Percentiles rank a stretch among this genome's conserved stretches.
phyloP scores from a whole-genome alignment of 345 rosid species.

The Brassica juncea region DNA sequence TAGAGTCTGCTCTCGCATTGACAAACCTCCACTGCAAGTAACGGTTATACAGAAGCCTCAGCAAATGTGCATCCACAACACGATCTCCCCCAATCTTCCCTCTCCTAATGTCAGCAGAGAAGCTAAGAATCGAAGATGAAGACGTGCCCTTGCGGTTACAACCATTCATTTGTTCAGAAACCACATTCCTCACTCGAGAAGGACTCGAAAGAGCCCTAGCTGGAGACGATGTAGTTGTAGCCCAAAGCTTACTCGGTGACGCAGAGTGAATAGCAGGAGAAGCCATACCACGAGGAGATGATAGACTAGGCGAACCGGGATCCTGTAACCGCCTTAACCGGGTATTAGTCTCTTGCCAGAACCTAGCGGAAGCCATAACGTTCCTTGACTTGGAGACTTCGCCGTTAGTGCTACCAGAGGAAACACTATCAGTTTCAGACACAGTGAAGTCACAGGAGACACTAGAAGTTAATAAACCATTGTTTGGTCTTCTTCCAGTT shows the following conservation, averaged over 20 bases:
- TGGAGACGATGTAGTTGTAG: not conserved
- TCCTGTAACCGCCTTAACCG: not conserved
- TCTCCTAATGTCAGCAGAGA: constrained; percentile 2
- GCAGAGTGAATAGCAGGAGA: not conserved
- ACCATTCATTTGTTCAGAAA: not conserved
- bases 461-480: constrained; percentile 28
- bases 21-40: not conserved
- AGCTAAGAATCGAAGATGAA: not conserved
- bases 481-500: constrained; percentile 36
- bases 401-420: not conserved
- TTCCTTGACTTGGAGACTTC: constrained; percentile 28
- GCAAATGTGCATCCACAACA: not conserved
- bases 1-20: not conserved
- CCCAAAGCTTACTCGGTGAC: not conserved
- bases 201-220: not conserved
- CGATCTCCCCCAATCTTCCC: not conserved
- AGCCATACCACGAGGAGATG: constrained; percentile 1
- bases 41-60: not conserved
- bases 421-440: not conserved
- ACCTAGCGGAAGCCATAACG: not conserved
- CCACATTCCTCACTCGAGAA: not conserved
- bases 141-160: not conserved
- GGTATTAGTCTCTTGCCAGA: not conserved
- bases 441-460: constrained; percentile 40
- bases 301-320: not conserved